phyloP scores from a whole-genome alignment of 768 basidiomycete genomes.

The Mycena capillaripes region DNA sequence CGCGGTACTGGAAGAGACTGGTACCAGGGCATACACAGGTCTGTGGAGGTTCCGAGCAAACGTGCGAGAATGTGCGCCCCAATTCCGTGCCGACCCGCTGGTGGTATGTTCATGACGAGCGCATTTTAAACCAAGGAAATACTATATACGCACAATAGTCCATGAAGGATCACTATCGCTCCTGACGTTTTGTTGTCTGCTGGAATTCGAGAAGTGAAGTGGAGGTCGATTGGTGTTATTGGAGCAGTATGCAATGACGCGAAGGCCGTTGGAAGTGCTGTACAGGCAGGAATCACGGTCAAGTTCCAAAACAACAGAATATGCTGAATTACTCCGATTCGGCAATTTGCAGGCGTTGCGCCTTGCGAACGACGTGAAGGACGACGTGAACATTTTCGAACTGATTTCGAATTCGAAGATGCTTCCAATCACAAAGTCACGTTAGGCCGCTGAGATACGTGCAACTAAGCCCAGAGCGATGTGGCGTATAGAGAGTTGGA shows the following conservation, averaged over 20 bases:
- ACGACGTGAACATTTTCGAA: too few relatives aligned
- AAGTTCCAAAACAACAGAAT: neutral
- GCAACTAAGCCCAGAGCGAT: too few relatives aligned
- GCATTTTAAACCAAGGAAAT: neutral
- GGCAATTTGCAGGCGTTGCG: too few relatives aligned
- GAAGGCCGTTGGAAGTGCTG: neutral
- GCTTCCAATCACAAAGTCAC: too few relatives aligned
- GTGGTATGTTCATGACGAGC: conserved; percentile 2
- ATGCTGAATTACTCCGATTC: neutral
- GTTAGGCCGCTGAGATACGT: too few relatives aligned
- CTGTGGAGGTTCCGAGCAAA: conserved; percentile 74
- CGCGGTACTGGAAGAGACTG: neutral
- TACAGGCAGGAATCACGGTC: neutral
- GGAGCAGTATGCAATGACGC: neutral
- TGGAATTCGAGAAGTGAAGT: conserved; percentile 35
- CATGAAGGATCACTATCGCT: conserved; percentile 73
- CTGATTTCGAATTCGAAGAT: too few relatives aligned
- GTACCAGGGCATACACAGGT: conserved; percentile 82
- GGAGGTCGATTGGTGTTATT: conserved; percentile 25
- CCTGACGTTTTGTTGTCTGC: conserved; percentile 46
- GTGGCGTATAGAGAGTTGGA: too few relatives aligned
- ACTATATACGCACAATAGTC: conserved; percentile 72
- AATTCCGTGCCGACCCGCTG: conserved; percentile 93
- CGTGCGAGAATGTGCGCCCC: conserved; percentile 84
- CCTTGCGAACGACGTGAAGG: neutral